Evolutionary conservation across 1,284 basidiomycete genomes (phyloP).

Genomic region (Wolfiporia cocos): DNA sequence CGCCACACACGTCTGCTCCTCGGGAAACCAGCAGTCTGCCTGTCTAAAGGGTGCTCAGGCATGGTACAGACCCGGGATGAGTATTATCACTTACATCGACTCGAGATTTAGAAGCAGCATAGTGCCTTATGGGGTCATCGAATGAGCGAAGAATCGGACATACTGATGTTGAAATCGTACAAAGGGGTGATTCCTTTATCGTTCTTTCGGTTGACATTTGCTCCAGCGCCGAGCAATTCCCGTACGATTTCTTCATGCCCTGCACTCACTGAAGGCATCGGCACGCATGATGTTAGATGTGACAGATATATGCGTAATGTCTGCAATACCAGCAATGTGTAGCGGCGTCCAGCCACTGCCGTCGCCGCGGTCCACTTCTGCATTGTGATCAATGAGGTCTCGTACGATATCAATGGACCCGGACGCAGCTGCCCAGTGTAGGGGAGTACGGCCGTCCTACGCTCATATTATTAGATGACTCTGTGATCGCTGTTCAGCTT

Average conservation of each 20-base stretch:
- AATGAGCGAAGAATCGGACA: too few species aligned
- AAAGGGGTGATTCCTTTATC: conserved; percentile 85
- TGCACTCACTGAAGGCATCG: conserved; percentile 57
- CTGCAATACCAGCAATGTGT: conserved; percentile 86
- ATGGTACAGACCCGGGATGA: not conserved
- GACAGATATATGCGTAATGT: too few species aligned
- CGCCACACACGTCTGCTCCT: conserved; percentile 74
- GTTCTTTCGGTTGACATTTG: conserved; percentile 76
- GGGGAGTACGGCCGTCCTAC: conserved; percentile 83
- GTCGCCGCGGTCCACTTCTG: conserved; percentile 71
- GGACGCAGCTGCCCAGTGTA: conserved; percentile 87
- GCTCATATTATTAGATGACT: conserved; percentile 1
- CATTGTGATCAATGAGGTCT: conserved; percentile 68
- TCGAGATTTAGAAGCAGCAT: conserved; percentile 90
- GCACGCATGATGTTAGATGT: too few species aligned
- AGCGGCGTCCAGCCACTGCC: conserved; percentile 81
- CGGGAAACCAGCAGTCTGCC: conserved; percentile 78
- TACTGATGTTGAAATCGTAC: too few species aligned
- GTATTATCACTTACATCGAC: conserved; percentile 39
- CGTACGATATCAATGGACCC: conserved; percentile 66
- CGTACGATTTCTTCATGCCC: conserved; percentile 75
- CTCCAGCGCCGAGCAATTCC: conserved; percentile 81
- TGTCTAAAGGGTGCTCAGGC: conserved; percentile 51
- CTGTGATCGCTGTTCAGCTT: not conserved
- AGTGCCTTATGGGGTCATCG: conserved; percentile 58